Percentiles rank a stretch among this genome's conserved stretches.
Conservation (phyloP, 179 eudicot genomes). For the Actinidia polygama region DNA sequence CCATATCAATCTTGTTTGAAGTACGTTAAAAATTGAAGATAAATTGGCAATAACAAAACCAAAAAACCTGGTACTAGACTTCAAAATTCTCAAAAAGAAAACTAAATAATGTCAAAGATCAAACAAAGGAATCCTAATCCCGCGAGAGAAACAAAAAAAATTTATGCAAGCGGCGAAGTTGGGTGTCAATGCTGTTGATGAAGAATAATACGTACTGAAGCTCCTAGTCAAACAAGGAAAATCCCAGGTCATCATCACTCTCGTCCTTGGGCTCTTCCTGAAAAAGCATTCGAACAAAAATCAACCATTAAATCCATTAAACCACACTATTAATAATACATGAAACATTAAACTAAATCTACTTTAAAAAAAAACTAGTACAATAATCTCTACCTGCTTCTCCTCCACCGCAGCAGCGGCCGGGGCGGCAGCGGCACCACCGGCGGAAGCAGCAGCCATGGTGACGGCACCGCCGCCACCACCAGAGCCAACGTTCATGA, state of each 20-base stretch:
- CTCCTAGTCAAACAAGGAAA: conserved; percentile 65
- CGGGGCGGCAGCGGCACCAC: conserved; percentile 26
- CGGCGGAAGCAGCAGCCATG: conserved; percentile 26
- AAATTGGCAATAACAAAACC: no score
- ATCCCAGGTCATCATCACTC: conserved; percentile 82
- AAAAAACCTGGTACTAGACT: background rate
- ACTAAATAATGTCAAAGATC: background rate
- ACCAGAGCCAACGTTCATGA: conserved; percentile 65
- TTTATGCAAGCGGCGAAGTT: background rate
- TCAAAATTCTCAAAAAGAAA: background rate
- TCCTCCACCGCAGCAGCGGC: conserved; percentile 62
- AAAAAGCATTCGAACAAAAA: conserved; percentile 17
- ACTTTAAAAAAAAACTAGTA: background rate
- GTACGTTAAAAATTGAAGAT: no score
- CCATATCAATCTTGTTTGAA: no score
- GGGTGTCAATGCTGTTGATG: background rate
- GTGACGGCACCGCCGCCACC: conserved; percentile 50
- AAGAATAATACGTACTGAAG: background rate
- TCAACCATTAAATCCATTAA: background rate
- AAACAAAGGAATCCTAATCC: background rate
- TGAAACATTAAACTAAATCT: background rate
- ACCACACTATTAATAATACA: background rate
- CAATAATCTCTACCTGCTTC: conserved; percentile 49
- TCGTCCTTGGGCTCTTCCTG: conserved; percentile 75
- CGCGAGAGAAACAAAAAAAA: background rate